phyloP scores from a whole-genome alignment of 2,329 filamentous ascomycete genomes.

The Ambrosiella beaveri region DNA sequence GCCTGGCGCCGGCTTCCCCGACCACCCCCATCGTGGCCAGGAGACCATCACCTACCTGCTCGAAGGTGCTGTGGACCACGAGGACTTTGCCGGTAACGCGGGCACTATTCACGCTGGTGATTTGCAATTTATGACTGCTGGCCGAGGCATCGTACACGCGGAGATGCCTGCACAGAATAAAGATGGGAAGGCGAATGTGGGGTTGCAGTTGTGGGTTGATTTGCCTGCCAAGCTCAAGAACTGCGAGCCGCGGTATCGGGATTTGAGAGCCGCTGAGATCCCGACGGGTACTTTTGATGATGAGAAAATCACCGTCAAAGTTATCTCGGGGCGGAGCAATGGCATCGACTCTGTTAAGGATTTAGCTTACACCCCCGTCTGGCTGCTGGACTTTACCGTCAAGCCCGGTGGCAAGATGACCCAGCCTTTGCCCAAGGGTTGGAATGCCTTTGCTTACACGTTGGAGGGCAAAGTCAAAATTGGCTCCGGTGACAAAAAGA shows the following conservation, averaged over 20 bases:
- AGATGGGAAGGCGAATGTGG: conserved; percentile 63
- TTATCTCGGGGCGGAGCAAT: conserved; percentile 73
- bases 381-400: conserved; percentile 73
- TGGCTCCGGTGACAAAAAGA: conserved; percentile 33
- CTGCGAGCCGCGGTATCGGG: conserved; percentile 84
- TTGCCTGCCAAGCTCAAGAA: conserved; percentile 64
- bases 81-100: conserved; percentile 74
- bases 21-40: conserved; percentile 70
- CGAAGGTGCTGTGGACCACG: conserved; percentile 72
- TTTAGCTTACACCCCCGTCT: conserved; percentile 91
- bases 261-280: conserved; percentile 64
- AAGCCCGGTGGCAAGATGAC: conserved; percentile 59
- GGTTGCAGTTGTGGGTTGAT: conserved; percentile 92
- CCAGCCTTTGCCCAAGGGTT: conserved; percentile 60
- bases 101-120: conserved; percentile 79
- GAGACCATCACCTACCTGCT: conserved; percentile 82
- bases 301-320: conserved; percentile 63
- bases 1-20: conserved; percentile 73
- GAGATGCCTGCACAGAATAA: conserved; percentile 77
- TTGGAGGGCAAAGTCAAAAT: conserved; percentile 56
- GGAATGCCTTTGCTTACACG: conserved; percentile 82
- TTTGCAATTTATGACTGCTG: conserved; percentile 95
- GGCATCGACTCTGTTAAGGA: conserved; percentile 78
- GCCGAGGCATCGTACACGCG: conserved; percentile 78
- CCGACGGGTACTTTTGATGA: conserved; percentile 54